Evolutionary conservation across 176 grass and related monocot species (phyloP), one percentile per base, ranked within the genome.

Genomic region (Hsuehochloa calcarea): DNA sequence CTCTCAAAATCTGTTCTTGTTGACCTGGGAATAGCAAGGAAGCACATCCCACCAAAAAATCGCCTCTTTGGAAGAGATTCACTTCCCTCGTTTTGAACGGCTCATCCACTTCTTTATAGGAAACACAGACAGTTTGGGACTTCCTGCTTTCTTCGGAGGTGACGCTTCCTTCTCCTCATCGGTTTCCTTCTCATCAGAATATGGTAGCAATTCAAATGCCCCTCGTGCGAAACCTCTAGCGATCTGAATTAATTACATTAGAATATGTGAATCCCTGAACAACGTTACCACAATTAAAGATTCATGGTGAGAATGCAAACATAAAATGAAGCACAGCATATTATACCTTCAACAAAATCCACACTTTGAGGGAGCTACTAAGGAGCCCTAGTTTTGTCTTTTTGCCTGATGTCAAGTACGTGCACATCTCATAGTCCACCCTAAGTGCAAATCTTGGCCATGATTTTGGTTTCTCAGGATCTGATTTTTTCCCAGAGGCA

Each of bases 41-140:
- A 47, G 62, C 20, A 61, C 40, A 68, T 63, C 25, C 13, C 14
- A 70, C 29, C 9, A 45, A 61, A 68, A 54, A 75, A 75, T 49
- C 15, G 16, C 19, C 31, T 10, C 34, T 75, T 26, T 46, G 71
- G 23, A 65, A 56, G 72, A 70, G 22, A 35, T 39, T 90, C 79
- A 90, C 59, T 79, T 90, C 25, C 47, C 16, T 88, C 84, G 90
- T 78, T 90, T 97, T 45, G 79, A 84, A 65, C 58, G 83, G 46
- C 88, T 92, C 92, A 90, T 97, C 90, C 88, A 92, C 84, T 97
- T 97, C 86, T 94, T 92, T 49, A 89, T 88, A 78, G 87, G 90
- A 83, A 97, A 94, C 40, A 96, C 79, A 52, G 86, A 91, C 26
- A 96, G 75, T 62, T 91, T 93, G 54, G 86, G 76, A 54, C 78